Conservation (phyloP, 495 filamentous ascomycete genomes). For the Cryomyces minteri region DNA sequence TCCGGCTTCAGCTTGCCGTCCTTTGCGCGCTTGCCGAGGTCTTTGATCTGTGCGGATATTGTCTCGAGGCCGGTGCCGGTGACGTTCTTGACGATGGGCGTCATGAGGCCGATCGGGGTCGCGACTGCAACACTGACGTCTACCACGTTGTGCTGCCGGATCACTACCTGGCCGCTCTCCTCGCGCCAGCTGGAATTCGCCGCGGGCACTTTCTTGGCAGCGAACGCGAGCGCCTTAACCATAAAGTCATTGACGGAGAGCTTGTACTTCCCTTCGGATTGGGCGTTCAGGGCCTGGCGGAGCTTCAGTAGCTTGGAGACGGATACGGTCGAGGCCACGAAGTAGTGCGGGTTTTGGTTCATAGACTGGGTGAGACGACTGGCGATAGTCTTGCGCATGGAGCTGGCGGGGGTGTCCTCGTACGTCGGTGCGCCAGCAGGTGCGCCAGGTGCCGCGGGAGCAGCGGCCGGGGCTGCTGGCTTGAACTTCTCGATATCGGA, state of each 20-base stretch:
- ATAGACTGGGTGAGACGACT: slow-evolving; percentile 73
- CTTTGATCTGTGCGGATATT: slow-evolving; percentile 81
- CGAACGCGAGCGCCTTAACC: slow-evolving; percentile 83
- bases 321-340: slow-evolving; percentile 71
- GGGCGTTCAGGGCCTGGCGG: slow-evolving; percentile 79
- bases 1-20: slow-evolving; percentile 99
- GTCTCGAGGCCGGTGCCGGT: slow-evolving; percentile 64
- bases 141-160: slow-evolving; percentile 79
- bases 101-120: slow-evolving; percentile 89
- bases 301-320: slow-evolving; percentile 92
- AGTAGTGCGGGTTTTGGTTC: slow-evolving; percentile 94
- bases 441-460: slow-evolving; percentile 11
- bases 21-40: slow-evolving; percentile 84
- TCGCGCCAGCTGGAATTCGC: slow-evolving; percentile 92
- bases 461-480: slow-evolving; percentile 27
- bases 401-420: slow-evolving; percentile 67
- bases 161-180: slow-evolving; percentile 51
- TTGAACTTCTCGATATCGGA: slow-evolving; percentile 79
- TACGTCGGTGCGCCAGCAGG: slow-evolving; percentile 45
- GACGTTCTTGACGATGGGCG: slow-evolving; percentile 83
- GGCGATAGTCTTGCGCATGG: slow-evolving; percentile 98
- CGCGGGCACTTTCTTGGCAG: slow-evolving; percentile 78
- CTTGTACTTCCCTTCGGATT: slow-evolving; percentile 85
- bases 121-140: slow-evolving; percentile 92
- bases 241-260: slow-evolving; percentile 99